Conservation (phyloP, 1,284 basidiomycete species). For the Austroboletus niveus region DNA sequence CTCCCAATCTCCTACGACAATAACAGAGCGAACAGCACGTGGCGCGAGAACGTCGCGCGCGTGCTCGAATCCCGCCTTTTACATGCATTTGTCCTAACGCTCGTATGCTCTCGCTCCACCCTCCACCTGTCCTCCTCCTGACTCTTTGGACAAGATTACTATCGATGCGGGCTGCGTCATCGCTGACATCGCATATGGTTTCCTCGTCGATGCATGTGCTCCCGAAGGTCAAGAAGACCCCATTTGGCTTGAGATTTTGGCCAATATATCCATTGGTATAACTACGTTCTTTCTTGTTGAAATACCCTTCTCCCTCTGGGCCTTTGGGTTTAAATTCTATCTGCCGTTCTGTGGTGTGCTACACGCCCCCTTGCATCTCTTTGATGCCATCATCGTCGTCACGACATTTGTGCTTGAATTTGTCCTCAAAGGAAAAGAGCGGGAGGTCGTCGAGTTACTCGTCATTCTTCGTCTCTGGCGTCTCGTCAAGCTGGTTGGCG, state of each 20-base stretch:
- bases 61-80: slow-evolving; percentile 52
- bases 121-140: slow-evolving; percentile 7
- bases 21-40: slow-evolving; percentile 11
- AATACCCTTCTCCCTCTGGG: slow-evolving; percentile 68
- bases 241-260: slow-evolving; percentile 59
- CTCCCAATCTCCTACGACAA: slow-evolving; percentile 37
- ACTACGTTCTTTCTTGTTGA: slow-evolving; percentile 72
- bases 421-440: slow-evolving; percentile 60
- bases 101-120: slow-evolving; percentile 40
- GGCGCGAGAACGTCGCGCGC: slow-evolving; percentile 41
- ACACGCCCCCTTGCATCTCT: slow-evolving; percentile 63
- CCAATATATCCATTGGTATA: slow-evolving; percentile 63
- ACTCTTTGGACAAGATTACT: slow-evolving; percentile 44
- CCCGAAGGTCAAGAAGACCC: slow-evolving; percentile 48
- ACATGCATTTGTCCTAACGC: slow-evolving; percentile 58
- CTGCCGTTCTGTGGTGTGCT: slow-evolving; percentile 51
- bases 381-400: slow-evolving; percentile 69
- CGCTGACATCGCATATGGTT: slow-evolving; percentile 64
- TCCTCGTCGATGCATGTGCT: slow-evolving; percentile 54
- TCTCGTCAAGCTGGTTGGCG: slow-evolving; percentile 74
- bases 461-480: slow-evolving; percentile 76
- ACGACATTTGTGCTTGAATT: slow-evolving; percentile 72
- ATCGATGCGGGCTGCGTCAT: slow-evolving; percentile 68
- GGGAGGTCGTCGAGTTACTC: slow-evolving; percentile 67
- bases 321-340: slow-evolving; percentile 57